Evolutionary conservation across 1,284 basidiomycete genomes (phyloP).

Genomic region (Rugosomyces carneus): DNA sequence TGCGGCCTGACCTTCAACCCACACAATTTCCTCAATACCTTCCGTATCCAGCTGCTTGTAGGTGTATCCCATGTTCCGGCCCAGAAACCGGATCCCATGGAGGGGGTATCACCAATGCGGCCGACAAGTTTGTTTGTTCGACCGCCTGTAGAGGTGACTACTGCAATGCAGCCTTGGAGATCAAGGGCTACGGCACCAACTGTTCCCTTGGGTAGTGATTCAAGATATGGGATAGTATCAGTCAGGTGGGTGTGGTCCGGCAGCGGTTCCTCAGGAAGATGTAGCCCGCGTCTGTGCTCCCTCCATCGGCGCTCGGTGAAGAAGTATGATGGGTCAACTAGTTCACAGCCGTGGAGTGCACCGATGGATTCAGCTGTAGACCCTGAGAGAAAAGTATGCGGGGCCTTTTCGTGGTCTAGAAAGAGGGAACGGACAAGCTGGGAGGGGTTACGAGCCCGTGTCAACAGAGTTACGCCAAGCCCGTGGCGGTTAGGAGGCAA

Average conservation of each 20-base stretch:
- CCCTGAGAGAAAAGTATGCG: conserved; percentile 71
- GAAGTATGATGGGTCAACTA: conserved; percentile 72
- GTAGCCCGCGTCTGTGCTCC: conserved; percentile 66
- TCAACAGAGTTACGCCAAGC: conserved; percentile 59
- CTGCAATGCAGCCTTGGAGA: conserved; percentile 61
- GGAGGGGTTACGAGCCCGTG: conserved; percentile 67
- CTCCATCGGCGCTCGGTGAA: conserved; percentile 69
- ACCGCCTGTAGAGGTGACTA: conserved; percentile 76
- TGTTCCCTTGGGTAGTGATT: conserved; percentile 67
- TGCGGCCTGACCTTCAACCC: conserved; percentile 27
- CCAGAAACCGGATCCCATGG: conserved; percentile 77
- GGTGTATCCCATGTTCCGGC: conserved; percentile 67
- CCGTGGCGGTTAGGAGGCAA: conserved; percentile 57
- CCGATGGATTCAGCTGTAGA: conserved; percentile 55
- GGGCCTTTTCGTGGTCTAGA: conserved; percentile 49
- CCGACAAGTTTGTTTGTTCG: conserved; percentile 79
- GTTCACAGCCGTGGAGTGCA: conserved; percentile 43
- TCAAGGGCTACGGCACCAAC: conserved; percentile 83
- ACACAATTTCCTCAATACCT: conserved; percentile 20
- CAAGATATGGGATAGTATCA: conserved; percentile 31
- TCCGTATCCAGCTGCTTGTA: conserved; percentile 34
- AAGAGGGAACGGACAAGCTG: conserved; percentile 66
- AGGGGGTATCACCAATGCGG: conserved; percentile 75
- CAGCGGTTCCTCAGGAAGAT: conserved; percentile 60
- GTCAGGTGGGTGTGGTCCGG: conserved; percentile 22